Base-by-base conservation (phyloP, 73 alveolate genomes). In the Durusdinium trenchii region DNA sequence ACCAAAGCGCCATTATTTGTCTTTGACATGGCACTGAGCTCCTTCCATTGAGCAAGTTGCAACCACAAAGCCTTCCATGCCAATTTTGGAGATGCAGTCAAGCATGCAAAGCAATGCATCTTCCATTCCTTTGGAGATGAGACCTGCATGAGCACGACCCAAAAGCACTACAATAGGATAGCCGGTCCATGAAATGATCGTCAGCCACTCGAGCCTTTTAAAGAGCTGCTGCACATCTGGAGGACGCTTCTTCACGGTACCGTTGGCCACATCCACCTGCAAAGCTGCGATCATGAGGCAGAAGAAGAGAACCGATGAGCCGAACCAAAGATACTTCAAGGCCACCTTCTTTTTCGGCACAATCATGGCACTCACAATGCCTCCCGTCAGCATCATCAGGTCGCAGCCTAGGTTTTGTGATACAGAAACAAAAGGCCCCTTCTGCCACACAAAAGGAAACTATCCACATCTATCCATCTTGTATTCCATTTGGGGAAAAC, bases 61-160 rank as follows among this genome's bases (percentile, higher is more conserved):
- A 78, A 78, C 45, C 62, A 78, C 87, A 45, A 78, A 78, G 62
- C 87, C 57, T 43, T 61, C 83, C 83, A 87, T 61, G 14, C 83
- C 95, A 40, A 87, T 6, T 84, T 60, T 60, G 61, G 84, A 87
- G 64, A 57, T 60, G 64, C 95, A 87, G 50, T 60, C 95, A 14
- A 87, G 64, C 23, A 87, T 86, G 61, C 95, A 86, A 28, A 86
- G 95, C 82, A 86, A 35, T 23, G 95, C 95, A 62, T 87, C 95
- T 42, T 87, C 95, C 95, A 87, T 87, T n/a, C 95, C 85, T 38
- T 87, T 87, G 54, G 95, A 61, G 95, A 87, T 61, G 84, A 87
- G 71, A 43, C 95, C 95, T 3, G 95, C 79, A 40, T 86, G 95
- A 57, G 69, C 83, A 30, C 95, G 84, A 16, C 83, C 95, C 6